phyloP scores from a whole-genome alignment of 805 yeast genomes.

The Peterozyma toletana region DNA sequence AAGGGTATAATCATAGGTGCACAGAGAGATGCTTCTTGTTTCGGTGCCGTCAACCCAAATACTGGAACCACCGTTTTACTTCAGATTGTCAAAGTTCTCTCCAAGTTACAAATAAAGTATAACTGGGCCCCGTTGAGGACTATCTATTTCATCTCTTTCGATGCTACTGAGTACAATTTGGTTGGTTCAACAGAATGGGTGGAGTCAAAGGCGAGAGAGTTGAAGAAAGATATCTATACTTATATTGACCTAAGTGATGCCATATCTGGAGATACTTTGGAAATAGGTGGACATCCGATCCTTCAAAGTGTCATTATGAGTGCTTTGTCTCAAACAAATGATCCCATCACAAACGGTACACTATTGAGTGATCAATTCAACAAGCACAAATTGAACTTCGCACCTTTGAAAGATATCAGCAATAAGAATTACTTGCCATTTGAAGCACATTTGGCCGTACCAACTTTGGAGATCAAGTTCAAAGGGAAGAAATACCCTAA shows the following conservation, averaged over 20 bases:
- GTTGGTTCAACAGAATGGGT: constrained; percentile 85
- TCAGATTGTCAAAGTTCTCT: constrained; percentile 63
- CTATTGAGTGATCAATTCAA: constrained; percentile 12
- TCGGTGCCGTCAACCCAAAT: constrained; percentile 66
- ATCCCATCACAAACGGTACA: constrained; percentile 17
- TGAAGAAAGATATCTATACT: constrained; percentile 55
- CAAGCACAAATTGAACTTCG: constrained; percentile 3
- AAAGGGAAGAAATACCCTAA: constrained; percentile 34
- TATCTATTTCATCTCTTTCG: constrained; percentile 77
- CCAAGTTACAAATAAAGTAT: constrained; percentile 51
- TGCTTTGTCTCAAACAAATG: constrained; percentile 24
- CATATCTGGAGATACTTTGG: constrained; percentile 43
- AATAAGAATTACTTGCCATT: constrained; percentile 68
- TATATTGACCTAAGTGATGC: constrained; percentile 72
- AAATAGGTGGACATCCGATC: constrained; percentile 59
- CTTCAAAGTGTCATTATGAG: constrained; percentile 40
- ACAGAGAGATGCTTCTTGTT: constrained; percentile 67
- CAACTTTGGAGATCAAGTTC: constrained; percentile 56
- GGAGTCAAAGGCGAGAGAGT: constrained; percentile 43
- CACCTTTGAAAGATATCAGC: constrained; percentile 16
- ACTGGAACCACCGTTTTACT: constrained; percentile 71
- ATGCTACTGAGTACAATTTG: constrained; percentile 69
- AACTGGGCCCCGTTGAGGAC: constrained; percentile 83
- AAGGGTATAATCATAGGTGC: constrained; percentile 77
- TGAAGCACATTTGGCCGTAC: constrained; percentile 55